Evolutionary conservation across 2,329 filamentous ascomycete species (phyloP), one percentile per base, ranked within the genome.

Genomic region (Seiridium cupressi): DNA sequence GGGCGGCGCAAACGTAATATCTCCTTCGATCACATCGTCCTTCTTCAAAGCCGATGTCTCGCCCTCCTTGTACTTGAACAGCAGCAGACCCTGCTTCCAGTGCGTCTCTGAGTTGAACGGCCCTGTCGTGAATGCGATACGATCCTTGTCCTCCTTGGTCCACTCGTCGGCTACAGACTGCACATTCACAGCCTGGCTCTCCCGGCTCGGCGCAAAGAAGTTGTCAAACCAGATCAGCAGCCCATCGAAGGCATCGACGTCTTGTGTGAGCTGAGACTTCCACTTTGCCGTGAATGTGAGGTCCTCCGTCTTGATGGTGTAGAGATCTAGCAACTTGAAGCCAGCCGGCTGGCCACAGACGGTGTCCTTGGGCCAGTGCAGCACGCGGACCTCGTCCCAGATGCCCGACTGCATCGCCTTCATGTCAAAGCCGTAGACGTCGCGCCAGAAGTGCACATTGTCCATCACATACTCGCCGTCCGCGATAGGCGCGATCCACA

Each of bases 371-470:
- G 89, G 86, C 76, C 93, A 87, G 63, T 88, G 81, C 61, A 92
- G 85, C 61, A 97, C 85, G 61, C 93, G 82, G n/a, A 89, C 88
- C 69, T 97, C 93, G 62, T 94, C 88, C 69, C 90, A 87, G 61
- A 94, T 92, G 44, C 89, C 88, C 51, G 88, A 83, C 69, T 93
- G 88, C 94, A 98, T 97, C 64, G 90, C 87, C 67, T 85, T 87
- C 91, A 97, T 97, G 72, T 96, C 89, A 76, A 98, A 98, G 55
- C 93, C 94, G 74, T 98, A 97, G 4, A 98, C 90, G 68, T 95
- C 87, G 64, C 89, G 84, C 94, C 94, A 98, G 79, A 94, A 97
- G 26, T 86, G 80, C 64, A 95, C 84, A 73, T 90, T 88, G 60
- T 95, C 91, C 18, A 85, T 81, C 59, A 95, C 81, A 72, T 92